phyloP scores from a whole-genome alignment of 805 yeast genomes.

The Saturnispora bothae region DNA sequence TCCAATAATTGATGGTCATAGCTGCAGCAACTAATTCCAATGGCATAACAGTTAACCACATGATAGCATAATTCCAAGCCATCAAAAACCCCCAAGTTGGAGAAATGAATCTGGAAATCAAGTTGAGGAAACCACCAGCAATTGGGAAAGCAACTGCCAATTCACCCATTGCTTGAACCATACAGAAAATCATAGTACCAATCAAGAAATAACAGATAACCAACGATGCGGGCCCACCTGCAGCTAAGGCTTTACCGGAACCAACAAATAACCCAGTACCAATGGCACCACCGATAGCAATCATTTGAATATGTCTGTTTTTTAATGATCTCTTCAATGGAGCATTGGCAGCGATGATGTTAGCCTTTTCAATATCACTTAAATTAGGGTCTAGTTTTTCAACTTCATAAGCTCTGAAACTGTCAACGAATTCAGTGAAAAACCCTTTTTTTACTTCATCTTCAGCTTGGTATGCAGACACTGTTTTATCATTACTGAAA shows the following conservation, averaged over 20 bases:
- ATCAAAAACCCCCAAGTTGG: slow-evolving; percentile 49
- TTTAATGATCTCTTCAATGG: slow-evolving; percentile 40
- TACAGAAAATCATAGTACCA: slow-evolving; percentile 47
- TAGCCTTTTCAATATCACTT: slow-evolving; percentile 34
- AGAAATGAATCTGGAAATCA: slow-evolving; percentile 46
- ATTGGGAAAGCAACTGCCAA: slow-evolving; percentile 49
- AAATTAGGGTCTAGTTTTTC: slow-evolving; percentile 31
- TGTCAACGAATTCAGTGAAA: slow-evolving; percentile 15
- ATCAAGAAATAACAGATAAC: slow-evolving; percentile 46
- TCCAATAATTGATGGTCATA: slow-evolving; percentile 39
- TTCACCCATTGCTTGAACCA: slow-evolving; percentile 56
- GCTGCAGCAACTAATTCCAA: slow-evolving; percentile 45
- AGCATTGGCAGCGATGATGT: slow-evolving; percentile 33
- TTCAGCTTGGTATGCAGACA: slow-evolving; percentile 1
- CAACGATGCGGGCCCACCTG: slow-evolving; percentile 61
- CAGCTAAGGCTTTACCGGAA: slow-evolving; percentile 45
- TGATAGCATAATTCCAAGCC: slow-evolving; percentile 44
- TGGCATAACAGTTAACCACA: slow-evolving; percentile 42
- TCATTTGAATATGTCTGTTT: slow-evolving; percentile 62
- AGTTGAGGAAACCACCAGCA: slow-evolving; percentile 46
- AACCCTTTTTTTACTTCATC: slow-evolving; percentile 4
- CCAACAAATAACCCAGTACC: slow-evolving; percentile 76
- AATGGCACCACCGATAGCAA: slow-evolving; percentile 71
- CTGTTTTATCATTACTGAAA: background rate
- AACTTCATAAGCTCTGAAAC: slow-evolving; percentile 18